Percentiles rank a stretch among this genome's conserved stretches.
phyloP scores from a whole-genome alignment of 2,329 filamentous ascomycete genomes.

The Aspergillus versicolor region DNA sequence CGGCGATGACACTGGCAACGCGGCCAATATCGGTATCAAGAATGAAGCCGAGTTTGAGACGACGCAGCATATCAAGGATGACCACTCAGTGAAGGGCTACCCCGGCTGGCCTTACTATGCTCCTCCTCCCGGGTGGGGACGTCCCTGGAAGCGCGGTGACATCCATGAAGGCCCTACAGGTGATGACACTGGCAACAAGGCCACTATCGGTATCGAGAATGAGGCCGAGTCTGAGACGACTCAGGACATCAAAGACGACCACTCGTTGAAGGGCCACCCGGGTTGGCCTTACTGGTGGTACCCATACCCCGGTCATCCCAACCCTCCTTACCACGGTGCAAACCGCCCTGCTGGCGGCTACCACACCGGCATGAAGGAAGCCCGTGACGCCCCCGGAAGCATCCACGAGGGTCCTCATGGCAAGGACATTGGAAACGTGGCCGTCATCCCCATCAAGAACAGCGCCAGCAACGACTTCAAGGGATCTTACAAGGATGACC shows the following conservation, averaged over 20 bases:
- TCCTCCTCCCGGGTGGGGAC: no score
- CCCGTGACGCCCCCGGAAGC: no score
- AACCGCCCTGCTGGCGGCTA: no score
- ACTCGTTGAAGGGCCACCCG: not conserved
- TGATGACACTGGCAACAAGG: constrained; percentile 18
- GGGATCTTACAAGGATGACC: not conserved
- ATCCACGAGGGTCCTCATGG: constrained; percentile 17
- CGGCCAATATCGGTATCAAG: constrained; percentile 10
- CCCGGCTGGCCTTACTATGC: no score
- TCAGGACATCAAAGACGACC: constrained; percentile 2
- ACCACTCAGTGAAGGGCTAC: not conserved
- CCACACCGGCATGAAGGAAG: no score
- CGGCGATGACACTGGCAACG: constrained; percentile 20
- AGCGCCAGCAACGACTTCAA: not conserved
- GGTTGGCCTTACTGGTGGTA: no score
- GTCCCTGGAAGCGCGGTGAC: not conserved
- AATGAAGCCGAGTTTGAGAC: not conserved
- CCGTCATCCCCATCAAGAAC: not conserved
- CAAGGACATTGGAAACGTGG: constrained; percentile 15
- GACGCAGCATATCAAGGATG: not conserved
- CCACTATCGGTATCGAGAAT: constrained; percentile 9
- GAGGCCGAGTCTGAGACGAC: not conserved
- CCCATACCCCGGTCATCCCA: no score
- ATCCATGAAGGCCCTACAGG: constrained; percentile 15
- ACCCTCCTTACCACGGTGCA: no score